Percentiles rank a stretch among this genome's conserved stretches.
Conservation (phyloP, 139 green algal species). For the Prasinococcaceae sp. region DNA sequence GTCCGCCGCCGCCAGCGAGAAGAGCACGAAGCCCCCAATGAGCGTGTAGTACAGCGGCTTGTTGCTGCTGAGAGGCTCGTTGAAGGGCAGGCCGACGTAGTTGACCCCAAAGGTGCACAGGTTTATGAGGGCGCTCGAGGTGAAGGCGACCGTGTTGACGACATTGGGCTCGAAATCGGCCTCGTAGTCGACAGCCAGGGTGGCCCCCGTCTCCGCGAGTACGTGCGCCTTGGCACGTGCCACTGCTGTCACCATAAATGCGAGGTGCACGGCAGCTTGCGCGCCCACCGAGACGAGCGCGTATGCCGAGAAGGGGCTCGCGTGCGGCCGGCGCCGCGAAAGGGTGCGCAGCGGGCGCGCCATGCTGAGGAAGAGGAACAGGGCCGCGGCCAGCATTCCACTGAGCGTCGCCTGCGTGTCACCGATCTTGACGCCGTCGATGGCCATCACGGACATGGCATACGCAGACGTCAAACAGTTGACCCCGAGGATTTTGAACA, state of each 20-base stretch:
- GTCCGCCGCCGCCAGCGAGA: too few species aligned
- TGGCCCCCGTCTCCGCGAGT: conserved; percentile 41
- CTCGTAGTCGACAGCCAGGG: conserved; percentile 45
- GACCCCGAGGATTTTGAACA: conserved; percentile 99
- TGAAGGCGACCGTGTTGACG: conserved; percentile 92
- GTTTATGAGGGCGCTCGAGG: conserved; percentile 71
- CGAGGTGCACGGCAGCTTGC: conserved; percentile 72
- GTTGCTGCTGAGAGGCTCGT: conserved; percentile 63
- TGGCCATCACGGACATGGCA: conserved; percentile 77
- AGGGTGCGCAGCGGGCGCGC: conserved; percentile 66
- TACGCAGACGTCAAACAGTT: conserved; percentile 88
- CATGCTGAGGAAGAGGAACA: conserved; percentile 92
- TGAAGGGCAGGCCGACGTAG: conserved; percentile 88
- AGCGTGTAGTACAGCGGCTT: conserved; percentile 40
- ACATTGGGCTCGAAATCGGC: conserved; percentile 86
- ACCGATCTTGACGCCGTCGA: conserved; percentile 51
- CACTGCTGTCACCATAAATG: conserved; percentile 42
- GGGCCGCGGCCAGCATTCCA: conserved; percentile 44
- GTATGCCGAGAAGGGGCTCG: conserved; percentile 81
- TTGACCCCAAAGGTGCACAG: conserved; percentile 90
- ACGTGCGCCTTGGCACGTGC: conserved; percentile 5
- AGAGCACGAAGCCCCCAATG: conserved; percentile 9
- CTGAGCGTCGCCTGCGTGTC: conserved; percentile 32
- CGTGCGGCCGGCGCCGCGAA: conserved; percentile 66
- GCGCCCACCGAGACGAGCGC: conserved; percentile 81